Percentiles rank a stretch among this genome's conserved stretches.
Evolutionary conservation across 352 stramenopile species (phyloP).

Genomic region (Aphanomyces stellatus): DNA sequence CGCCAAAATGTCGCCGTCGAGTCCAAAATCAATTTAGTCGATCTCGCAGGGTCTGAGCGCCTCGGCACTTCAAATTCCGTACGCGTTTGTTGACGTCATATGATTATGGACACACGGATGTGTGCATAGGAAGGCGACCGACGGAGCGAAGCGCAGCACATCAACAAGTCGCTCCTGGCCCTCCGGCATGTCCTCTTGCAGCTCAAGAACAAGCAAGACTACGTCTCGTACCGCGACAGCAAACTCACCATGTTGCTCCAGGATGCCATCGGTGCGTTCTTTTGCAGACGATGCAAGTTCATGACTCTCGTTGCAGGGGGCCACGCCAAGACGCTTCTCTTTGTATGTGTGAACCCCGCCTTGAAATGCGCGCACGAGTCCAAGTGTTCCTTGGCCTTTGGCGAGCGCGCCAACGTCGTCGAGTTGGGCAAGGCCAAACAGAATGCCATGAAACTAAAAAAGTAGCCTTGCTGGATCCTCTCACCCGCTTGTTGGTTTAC

Average conservation of each 20-base stretch:
- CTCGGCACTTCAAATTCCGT: constrained; percentile 43
- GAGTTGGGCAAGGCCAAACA: constrained; percentile 19
- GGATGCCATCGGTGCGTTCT: constrained; percentile 25
- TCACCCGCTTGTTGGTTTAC: neutral
- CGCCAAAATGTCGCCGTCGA: neutral
- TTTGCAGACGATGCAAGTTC: neutral
- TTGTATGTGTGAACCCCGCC: constrained; percentile 17
- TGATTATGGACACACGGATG: constrained; percentile 21
- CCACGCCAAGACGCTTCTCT: constrained; percentile 20
- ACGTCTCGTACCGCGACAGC: constrained; percentile 76
- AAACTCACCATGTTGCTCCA: constrained; percentile 82
- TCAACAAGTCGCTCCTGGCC: constrained; percentile 73
- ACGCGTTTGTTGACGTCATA: constrained; percentile 22
- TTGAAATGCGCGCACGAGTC: neutral
- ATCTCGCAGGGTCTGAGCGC: constrained; percentile 70
- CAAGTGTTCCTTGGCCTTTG: constrained; percentile 20
- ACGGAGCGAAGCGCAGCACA: constrained; percentile 53
- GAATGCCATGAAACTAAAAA: neutral
- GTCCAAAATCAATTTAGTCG: constrained; percentile 34
- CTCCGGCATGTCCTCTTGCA: constrained; percentile 63
- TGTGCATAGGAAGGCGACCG: constrained; percentile 15
- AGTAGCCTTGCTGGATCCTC: neutral
- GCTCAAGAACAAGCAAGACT: constrained; percentile 64
- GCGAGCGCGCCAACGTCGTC: constrained; percentile 14
- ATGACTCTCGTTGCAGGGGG: neutral